Evolutionary conservation across 1,139 yeast species (phyloP), one percentile per base, ranked within the genome.

Genomic region (Pneumocystis sp.): DNA sequence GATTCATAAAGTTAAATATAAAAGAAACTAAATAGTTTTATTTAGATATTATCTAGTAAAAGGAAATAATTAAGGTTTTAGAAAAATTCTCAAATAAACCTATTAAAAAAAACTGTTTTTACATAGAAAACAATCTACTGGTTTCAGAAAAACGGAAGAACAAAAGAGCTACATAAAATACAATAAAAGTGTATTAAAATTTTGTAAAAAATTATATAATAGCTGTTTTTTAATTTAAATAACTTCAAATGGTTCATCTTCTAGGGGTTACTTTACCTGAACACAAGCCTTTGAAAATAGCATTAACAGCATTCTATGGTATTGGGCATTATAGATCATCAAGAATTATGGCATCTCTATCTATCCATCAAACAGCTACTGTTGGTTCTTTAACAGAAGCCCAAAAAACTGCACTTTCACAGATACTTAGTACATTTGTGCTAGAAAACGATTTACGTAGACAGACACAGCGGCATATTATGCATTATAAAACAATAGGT

Each of bases 351-450:
- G 86, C 97, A 61, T 88, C 85, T 74, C 83, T 93, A 35, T 96
- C 96, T 10, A 82, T 93, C 66, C 93, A 91, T 73, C 97, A 97
- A 59, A 81, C 83, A 74, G 90, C 91, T 95, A 84, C 96, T 76
- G 87, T 93, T 89, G 93, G 89, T 74, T 96, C 93, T 76, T 82
- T 93, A 62, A 80, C 87, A 40, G 98, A 93, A 76, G 89, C 91
- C 62, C 96, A 90, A 72, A 82, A 90, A 63, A 82, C 93, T 82
- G 84, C 88, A 60, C 80, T 93, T 61, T 87, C 96, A 63, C 91
- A 90, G 75, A 97, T 93, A 73, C 80, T 93, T 64, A 84, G 96
- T 1, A 87, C 83, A 64, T 80, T 88, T 80, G 83, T 88, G 50
- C 87, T 93, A 62, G 98, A 91, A 73, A 90, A 90, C 65, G 93